Evolutionary conservation across 1,284 basidiomycete species (phyloP).

Genomic region (Leccinum proliferum): DNA sequence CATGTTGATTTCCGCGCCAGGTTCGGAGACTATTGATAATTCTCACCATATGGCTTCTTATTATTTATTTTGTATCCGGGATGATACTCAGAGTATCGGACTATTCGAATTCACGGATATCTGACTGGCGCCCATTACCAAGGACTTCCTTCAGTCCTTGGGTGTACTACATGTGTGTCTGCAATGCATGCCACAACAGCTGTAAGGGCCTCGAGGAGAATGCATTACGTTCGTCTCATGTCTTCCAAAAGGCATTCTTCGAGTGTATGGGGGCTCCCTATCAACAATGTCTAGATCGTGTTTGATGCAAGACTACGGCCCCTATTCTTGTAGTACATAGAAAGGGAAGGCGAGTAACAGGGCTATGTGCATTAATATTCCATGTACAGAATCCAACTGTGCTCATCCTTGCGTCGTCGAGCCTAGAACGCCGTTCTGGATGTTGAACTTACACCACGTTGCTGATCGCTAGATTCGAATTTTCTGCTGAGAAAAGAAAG

Average conservation of each 20-base stretch:
- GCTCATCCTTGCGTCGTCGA: not conserved
- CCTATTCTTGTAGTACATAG: not conserved
- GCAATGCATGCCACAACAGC: not conserved
- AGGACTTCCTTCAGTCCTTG: not conserved
- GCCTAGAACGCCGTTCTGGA: too few species aligned
- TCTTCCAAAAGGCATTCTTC: not conserved
- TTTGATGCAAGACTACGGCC: not conserved
- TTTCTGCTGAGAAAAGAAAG: too few species aligned
- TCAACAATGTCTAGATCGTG: not conserved
- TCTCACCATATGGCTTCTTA: not conserved
- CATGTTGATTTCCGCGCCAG: slow-evolving; percentile 15
- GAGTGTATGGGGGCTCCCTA: not conserved
- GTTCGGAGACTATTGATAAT: slow-evolving; percentile 30
- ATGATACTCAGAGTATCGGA: not conserved
- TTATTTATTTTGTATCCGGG: slow-evolving; percentile 7
- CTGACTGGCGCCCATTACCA: not conserved
- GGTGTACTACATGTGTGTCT: not conserved
- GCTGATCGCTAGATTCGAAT: too few species aligned
- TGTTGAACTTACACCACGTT: too few species aligned
- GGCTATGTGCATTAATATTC: not conserved
- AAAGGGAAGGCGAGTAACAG: not conserved
- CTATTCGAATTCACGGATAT: not conserved
- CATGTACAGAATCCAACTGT: not conserved
- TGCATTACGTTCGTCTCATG: not conserved
- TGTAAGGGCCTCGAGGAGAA: not conserved